Evolutionary conservation across 257 asterid genomes (phyloP), one percentile per base, ranked within the genome.

Genomic region (Striga asiatica): DNA sequence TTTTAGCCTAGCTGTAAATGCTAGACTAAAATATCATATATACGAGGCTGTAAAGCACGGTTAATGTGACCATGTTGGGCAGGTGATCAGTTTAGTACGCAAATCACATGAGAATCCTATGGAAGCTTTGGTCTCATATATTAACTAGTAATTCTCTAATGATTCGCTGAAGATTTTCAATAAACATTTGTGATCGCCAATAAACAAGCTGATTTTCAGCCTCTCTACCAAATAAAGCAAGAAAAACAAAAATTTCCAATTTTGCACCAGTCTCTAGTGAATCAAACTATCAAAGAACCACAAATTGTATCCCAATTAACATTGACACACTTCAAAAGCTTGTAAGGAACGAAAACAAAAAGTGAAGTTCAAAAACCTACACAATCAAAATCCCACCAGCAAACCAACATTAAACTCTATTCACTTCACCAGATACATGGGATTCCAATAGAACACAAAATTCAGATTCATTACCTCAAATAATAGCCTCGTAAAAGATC

Each of bases 401-500:
- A 3, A 8, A 48, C 37, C 21, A 43, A 11, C 60, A 74, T 39
- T 46, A 10, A 48, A 42, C 12, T 0, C 21, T 6, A 42, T 17
- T 49, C 19, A 60, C 17, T 39, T 29, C 60, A 19, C 21, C 34
- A 32, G 46, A 49, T 25, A 19, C 19, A 23, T 53, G 25, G 22
- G 27, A 48, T 46, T 39, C 22, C 50, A 60, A 43, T 32, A 1
- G 53, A 31, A 51, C 57, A 17, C 39, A 57, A 58, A 62, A 70
- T 66, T 63, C 47, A 66, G 63, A 70, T 62, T 63, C 42, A 66
- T 65, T 65, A 69, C 79, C 67, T 61, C 56, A 51, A 47, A 49
- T 2, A 17, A 28, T 61, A 57, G 20, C 72, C 63, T 50, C 45
- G 46, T n/a, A 45, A 8, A 51, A 29, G 19, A 58, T 29, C 63